Base-by-base conservation (phyloP, 2,329 filamentous ascomycete genomes). In the Cytospora piceae region DNA sequence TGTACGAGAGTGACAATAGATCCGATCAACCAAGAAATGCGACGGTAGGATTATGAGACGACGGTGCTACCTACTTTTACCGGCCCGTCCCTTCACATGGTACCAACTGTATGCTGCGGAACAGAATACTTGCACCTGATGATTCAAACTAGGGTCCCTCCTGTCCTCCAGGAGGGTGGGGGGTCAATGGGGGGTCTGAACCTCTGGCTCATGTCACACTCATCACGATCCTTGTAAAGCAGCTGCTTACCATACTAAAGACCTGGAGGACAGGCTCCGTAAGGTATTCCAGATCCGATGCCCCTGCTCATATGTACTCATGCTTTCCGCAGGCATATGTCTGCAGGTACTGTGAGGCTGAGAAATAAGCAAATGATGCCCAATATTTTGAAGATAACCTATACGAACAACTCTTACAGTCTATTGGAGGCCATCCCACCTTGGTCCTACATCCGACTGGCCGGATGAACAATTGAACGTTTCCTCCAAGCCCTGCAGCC, bases 1-100 rank as follows among this genome's bases (percentile, higher is more conserved):
- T 31, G 53, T 22, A 56, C 53, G 60, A 24, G 8, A 22, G 14
- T 31, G 22, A 46, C 22, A 27, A 20, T 37, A 57, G 20, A 55
- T 57, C 42, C 22, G 39, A 42, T n/a, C 39, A n/a, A 42, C 39
- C 17, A 42, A 46, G 27, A 17, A 37, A 55, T 63, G 61, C 24
- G 39, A 57, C 53, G 61, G 53, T 63, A 39, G 53, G 39, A 39
- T 49, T 39, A 39, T 52, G 20, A 57, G 22, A 46, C 8, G 32
- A 52, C 24, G 15, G 53, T 51, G 39, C 32, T 39, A 32, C 46
- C n/a, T 49, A 12, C 9, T 8, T 24, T 24, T 39, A 42, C 34
- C 53, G 54, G 31, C 11, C 54, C 54, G 27, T 56, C 32, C 46
- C 39, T 46, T 42, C 52, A 55, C 42, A 37, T 17, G 53, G 53